phyloP scores from a whole-genome alignment of 495 filamentous ascomycete genomes.

The Neurospora sp. region DNA sequence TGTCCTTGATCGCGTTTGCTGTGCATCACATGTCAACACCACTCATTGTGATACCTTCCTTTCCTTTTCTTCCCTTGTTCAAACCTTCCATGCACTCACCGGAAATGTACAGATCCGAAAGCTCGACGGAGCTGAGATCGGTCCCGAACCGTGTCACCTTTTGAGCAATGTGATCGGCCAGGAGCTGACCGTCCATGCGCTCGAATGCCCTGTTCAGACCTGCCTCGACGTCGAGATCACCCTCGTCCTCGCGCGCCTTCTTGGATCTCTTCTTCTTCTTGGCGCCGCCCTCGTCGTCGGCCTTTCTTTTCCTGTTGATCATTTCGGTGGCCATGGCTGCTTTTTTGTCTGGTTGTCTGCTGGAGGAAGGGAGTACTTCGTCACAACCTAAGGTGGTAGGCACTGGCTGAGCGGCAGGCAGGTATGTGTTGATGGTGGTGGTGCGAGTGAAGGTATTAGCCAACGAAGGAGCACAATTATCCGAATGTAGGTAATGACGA shows the following conservation, averaged over 20 bases:
- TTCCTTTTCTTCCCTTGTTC: background rate
- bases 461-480: background rate
- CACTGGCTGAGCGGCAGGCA: background rate
- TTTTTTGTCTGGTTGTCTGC: background rate
- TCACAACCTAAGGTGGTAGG: background rate
- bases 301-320: conserved; percentile 29
- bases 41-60: background rate
- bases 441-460: background rate
- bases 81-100: conserved; percentile 38
- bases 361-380: background rate
- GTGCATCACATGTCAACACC: background rate
- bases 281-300: conserved; percentile 20
- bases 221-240: conserved; percentile 49
- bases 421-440: background rate
- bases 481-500: background rate
- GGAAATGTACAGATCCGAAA: conserved; percentile 72
- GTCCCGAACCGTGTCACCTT: conserved; percentile 66
- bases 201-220: conserved; percentile 74
- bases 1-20: conserved; percentile 49
- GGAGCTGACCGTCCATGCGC: conserved; percentile 65
- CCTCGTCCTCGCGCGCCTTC: conserved; percentile 43
- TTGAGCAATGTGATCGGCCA: conserved; percentile 83
- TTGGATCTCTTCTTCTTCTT: conserved; percentile 48
- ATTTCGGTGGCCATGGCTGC: conserved; percentile 7
- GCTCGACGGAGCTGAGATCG: conserved; percentile 69